These are phyloP conservation scores for Chlorella variabilis DNA, from an alignment of 163 green algal species.

Conservation along the genomic window DNA sequence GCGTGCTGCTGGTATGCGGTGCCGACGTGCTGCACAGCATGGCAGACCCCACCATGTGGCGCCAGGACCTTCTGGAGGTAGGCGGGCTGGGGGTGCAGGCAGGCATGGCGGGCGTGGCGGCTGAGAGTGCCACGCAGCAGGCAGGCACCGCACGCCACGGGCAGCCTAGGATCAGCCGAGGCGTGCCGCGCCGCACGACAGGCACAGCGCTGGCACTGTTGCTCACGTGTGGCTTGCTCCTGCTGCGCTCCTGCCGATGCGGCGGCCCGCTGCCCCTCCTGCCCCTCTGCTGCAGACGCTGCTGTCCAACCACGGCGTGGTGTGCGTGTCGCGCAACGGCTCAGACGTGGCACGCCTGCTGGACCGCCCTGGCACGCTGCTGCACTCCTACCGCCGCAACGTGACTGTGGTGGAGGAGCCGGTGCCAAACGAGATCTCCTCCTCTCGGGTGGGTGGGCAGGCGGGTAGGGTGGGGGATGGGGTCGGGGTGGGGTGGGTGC, in stretches of 20 bases:
- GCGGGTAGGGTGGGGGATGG: too few species aligned
- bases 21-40: conserved; percentile 91
- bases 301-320: conserved; percentile 69
- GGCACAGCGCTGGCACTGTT: too few species aligned
- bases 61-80: conserved; percentile 45
- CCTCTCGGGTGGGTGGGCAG: conserved; percentile 42
- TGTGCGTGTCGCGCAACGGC: conserved; percentile 68
- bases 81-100: background rate
- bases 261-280: too few species aligned
- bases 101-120: too few species aligned
- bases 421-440: conserved; percentile 70
- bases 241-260: too few species aligned
- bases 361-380: conserved; percentile 36
- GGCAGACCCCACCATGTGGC: conserved; percentile 81
- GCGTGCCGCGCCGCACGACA: too few species aligned
- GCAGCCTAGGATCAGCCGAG: too few species aligned
- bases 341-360: conserved; percentile 29
- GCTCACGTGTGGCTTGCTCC: too few species aligned
- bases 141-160: too few species aligned
- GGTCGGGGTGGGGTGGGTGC: too few species aligned
- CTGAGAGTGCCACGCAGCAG: too few species aligned
- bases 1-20: conserved; percentile 89
- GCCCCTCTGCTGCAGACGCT: conserved; percentile 50
- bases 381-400: conserved; percentile 51
- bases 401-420: conserved; percentile 72